Evolutionary conservation across 805 yeast genomes (phyloP).

Genomic region (Sugiyamaella marilandica): DNA sequence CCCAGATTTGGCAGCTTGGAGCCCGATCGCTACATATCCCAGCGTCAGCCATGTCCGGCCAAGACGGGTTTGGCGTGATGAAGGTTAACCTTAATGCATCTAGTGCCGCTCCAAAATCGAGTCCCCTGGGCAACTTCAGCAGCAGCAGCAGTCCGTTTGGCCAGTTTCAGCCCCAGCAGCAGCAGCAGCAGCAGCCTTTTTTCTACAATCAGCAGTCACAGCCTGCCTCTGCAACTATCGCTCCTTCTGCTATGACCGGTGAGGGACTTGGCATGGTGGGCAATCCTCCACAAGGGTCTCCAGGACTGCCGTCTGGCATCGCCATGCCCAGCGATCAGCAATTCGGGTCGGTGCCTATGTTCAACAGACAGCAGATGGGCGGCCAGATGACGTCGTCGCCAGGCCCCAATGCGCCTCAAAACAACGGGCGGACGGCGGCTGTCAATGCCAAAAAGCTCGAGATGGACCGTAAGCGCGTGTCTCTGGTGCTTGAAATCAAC

Average conservation of each 20-base stretch:
- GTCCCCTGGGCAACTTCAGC: not conserved
- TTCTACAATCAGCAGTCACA: not conserved
- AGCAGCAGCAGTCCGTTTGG: not conserved
- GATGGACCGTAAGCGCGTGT: conserved; percentile 27
- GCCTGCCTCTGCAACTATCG: not conserved
- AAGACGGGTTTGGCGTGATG: conserved; percentile 14
- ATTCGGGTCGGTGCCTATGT: not conserved
- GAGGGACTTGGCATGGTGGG: not conserved
- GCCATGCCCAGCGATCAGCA: not conserved
- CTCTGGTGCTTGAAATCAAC: conserved; percentile 31
- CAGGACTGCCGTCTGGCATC: not conserved
- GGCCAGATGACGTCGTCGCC: not conserved
- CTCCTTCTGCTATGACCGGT: not conserved
- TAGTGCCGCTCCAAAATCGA: not conserved
- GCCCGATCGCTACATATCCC: not conserved
- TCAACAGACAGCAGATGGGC: not conserved
- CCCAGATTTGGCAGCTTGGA: too few relatives aligned
- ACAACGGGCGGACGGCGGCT: not conserved
- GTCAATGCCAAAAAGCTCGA: conserved; percentile 15
- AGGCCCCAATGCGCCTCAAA: conserved; percentile 2
- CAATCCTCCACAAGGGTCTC: not conserved
- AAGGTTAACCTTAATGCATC: conserved; percentile 7
- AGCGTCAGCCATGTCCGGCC: conserved; percentile 4
- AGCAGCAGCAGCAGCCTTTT: conserved; percentile 4
- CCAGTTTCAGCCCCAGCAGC: conserved; percentile 1